Conservation (phyloP, 257 asterid species). For the Forsythia suspensa region DNA sequence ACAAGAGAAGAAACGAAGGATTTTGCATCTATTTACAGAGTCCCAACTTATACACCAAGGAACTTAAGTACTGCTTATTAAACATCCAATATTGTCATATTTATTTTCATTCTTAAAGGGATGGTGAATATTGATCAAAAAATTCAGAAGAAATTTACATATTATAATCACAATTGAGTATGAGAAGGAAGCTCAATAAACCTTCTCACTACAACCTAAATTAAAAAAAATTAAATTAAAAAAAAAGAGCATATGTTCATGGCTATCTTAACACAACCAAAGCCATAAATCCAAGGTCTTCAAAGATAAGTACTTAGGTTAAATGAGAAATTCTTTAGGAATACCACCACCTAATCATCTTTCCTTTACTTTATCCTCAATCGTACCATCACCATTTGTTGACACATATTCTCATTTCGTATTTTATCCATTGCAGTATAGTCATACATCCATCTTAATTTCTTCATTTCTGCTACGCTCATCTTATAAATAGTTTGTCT, state of each 20-base stretch:
- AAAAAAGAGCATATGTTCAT: not conserved
- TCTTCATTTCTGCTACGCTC: not conserved
- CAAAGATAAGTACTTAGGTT: not conserved
- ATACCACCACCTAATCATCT: not conserved
- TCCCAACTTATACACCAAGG: not conserved
- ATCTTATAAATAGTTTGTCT: not conserved
- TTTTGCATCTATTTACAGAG: not conserved
- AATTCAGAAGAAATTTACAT: not conserved
- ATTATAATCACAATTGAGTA: not conserved
- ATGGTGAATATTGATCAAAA: not conserved
- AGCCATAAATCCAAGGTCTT: not conserved
- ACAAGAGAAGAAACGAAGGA: not conserved
- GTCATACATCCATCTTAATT: not conserved
- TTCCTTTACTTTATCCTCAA: not conserved
- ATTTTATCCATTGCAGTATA: not conserved
- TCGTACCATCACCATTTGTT: not conserved
- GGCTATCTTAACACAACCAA: not conserved
- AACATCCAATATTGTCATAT: not conserved
- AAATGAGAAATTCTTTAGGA: not conserved
- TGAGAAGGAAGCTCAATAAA: not conserved
- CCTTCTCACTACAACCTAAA: not conserved
- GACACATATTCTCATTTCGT: not conserved
- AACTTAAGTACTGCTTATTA: not conserved
- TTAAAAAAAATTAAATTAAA: not conserved
- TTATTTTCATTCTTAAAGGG: not conserved